Base-by-base conservation (phyloP, 2,329 filamentous ascomycete genomes). In the Drechslera avenae region DNA sequence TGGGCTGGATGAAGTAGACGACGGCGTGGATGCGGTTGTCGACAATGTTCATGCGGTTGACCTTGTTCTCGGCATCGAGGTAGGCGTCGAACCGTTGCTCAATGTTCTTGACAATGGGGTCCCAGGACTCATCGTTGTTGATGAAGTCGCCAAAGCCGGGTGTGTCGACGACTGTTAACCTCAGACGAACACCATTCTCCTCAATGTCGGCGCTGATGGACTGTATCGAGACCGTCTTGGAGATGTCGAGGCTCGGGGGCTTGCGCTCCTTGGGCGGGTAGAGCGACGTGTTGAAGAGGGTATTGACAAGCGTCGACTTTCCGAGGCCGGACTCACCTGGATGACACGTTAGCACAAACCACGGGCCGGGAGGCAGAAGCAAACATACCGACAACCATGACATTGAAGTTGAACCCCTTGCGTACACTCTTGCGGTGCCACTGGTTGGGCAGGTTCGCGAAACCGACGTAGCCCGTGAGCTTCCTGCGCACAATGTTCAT, bases 371-470 rank as follows among this genome's bases (percentile, higher is more conserved):
- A 26, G n/a, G 32, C 28, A 30, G 30, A 40, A 44, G 46, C 33
- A 48, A 30, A 87, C 92, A 73, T 83, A 97, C 94, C 94, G 79
- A 99, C 94, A 78, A 99, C 94, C 94, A 99, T 99, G 66, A 99
- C 94, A 75, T 99, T 99, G 84, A 99, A 99, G 85, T 97, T 99
- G 86, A 99, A 99, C 57, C 94, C 94, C 80, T 99, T 99, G 75
- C 94, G 91, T 71, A 99, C 94, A 86, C 92, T 97, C 88, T 99
- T 99, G 78, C 94, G 93, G 83, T 99, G 94, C 94, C 94, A 99
- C 80, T 99, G 94, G 81, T 99, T 99, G 60, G 94, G 94, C 74
- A 99, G 80, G 77, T 99, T 99, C 76, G 94, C 94, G 73, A 99
- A 99, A 63, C 94, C 94, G 71, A 99, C 94, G 71, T 97, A 99